Conservation (phyloP, 441 rosid species). For the Rhodomyrtus psidioides region DNA sequence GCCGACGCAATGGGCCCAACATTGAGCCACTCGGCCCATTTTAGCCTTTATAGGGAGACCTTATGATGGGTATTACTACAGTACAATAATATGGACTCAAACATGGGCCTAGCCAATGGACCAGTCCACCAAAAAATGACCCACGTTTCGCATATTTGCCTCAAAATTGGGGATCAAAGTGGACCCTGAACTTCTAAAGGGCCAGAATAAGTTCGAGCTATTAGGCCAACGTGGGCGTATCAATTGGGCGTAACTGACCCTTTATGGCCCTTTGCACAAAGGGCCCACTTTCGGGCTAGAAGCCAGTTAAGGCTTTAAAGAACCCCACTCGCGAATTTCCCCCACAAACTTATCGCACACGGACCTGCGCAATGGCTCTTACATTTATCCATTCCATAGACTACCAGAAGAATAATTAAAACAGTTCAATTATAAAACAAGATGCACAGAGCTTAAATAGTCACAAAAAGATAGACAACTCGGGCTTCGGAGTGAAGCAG, state of each 20-base stretch:
- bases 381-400: neutral
- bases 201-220: neutral
- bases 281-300: neutral
- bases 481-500: neutral
- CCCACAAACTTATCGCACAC: neutral
- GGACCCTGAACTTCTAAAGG: neutral
- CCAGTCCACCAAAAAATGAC: neutral
- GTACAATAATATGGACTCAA: too few species aligned
- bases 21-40: too few species aligned
- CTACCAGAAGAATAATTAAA: neutral
- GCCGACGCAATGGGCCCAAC: too few species aligned
- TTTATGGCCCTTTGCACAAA: neutral
- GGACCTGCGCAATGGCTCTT: neutral
- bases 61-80: neutral
- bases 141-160: fast-evolving
- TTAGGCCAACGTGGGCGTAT: neutral
- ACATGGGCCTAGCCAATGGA: neutral
- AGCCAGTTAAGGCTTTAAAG: neutral
- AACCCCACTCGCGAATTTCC: neutral
- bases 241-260: neutral
- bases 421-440: neutral
- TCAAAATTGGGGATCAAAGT: neutral
- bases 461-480: neutral
- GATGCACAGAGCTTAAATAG: neutral
- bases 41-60: neutral